Percentiles rank a stretch among this genome's conserved stretches.
These are phyloP conservation scores for Aspergillus cavernicola DNA, from an alignment of 495 filamentous ascomycete species.

Conservation along the genomic window DNA sequence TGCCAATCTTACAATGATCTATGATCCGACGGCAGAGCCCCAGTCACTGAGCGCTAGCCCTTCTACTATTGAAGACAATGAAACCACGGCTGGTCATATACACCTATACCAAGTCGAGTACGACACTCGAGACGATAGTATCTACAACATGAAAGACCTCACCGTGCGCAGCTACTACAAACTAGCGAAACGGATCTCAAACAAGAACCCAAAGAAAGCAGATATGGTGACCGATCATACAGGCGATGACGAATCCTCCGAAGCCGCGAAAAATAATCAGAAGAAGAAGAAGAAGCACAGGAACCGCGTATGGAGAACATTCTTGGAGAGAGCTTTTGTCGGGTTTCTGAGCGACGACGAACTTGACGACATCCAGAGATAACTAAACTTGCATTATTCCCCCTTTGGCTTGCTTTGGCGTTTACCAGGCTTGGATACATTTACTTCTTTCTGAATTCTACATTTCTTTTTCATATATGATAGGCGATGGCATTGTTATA, in stretches of 20 bases:
- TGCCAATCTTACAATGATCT: slow-evolving; percentile 86
- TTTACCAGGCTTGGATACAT: background rate
- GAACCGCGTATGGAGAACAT: slow-evolving; percentile 64
- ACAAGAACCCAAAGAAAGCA: slow-evolving; percentile 36
- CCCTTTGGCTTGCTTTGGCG: background rate
- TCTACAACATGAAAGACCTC: slow-evolving; percentile 75
- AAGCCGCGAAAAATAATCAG: background rate
- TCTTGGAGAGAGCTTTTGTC: slow-evolving; percentile 76
- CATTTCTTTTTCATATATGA: too few relatives aligned
- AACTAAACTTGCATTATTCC: background rate
- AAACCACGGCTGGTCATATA: background rate
- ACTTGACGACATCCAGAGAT: slow-evolving; percentile 14
- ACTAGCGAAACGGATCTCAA: slow-evolving; percentile 74
- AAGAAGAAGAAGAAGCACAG: slow-evolving; percentile 43
- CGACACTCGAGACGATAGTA: slow-evolving; percentile 63
- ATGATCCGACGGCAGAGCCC: slow-evolving; percentile 50
- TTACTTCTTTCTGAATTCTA: background rate
- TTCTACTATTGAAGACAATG: background rate
- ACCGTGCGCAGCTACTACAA: slow-evolving; percentile 78
- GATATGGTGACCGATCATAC: slow-evolving; percentile 1
- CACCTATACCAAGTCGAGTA: slow-evolving; percentile 79
- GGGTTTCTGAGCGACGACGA: slow-evolving; percentile 49
- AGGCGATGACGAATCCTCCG: slow-evolving; percentile 17
- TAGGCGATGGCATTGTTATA: too few relatives aligned
- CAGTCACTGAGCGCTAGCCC: slow-evolving; percentile 15